Conservation (phyloP, 768 basidiomycete species). For the Ramaria sp. region DNA sequence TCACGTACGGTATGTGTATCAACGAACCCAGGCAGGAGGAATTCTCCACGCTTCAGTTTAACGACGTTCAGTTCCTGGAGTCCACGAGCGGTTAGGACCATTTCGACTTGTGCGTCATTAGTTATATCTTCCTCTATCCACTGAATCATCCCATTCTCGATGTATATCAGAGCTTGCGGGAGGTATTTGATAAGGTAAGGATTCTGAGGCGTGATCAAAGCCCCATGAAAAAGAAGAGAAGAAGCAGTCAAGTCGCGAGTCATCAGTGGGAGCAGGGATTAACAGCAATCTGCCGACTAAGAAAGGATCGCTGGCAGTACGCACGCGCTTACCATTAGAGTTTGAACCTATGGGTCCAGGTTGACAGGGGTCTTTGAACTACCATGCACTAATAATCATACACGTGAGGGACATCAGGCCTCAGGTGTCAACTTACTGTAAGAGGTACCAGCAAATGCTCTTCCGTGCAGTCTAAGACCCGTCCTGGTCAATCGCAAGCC, state of each 20-base stretch:
- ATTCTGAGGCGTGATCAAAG: not conserved
- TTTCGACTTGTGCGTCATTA: constrained; percentile 31
- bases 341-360: no score
- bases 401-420: no score
- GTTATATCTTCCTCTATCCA: constrained; percentile 60
- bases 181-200: constrained; percentile 18
- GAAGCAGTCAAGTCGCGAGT: not conserved
- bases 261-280: no score
- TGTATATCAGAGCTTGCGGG: constrained; percentile 44
- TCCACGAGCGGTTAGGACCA: constrained; percentile 44
- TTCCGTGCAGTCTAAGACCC: no score
- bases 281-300: no score
- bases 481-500: no score
- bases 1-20: constrained; percentile 81
- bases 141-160: constrained; percentile 48
- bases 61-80: constrained; percentile 23
- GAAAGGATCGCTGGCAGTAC: no score
- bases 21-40: constrained; percentile 79
- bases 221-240: not conserved
- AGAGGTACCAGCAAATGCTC: no score
- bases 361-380: no score
- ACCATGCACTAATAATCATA: no score
- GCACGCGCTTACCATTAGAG: no score
- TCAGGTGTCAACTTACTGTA: no score
- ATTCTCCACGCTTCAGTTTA: constrained; percentile 36